phyloP scores from a whole-genome alignment of 2,329 filamentous ascomycete species.

The Aspergillus quadrilineatus region DNA sequence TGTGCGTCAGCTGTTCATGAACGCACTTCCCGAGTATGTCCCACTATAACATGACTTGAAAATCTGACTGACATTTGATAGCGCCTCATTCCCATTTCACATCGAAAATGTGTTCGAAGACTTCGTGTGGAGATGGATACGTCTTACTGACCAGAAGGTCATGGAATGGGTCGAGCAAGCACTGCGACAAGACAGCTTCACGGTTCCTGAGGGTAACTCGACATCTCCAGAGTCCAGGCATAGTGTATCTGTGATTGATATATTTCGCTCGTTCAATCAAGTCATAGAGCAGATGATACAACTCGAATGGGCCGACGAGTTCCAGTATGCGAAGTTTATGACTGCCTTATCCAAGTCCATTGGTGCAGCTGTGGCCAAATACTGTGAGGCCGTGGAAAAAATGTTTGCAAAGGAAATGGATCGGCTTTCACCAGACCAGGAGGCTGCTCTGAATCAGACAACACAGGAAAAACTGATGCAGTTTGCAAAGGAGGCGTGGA shows the following conservation, averaged over 20 bases:
- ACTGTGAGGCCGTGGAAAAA: conserved; percentile 87
- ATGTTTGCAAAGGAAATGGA: conserved; percentile 92
- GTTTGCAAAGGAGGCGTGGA: conserved; percentile 90
- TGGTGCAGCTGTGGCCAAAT: conserved; percentile 75
- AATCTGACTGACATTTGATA: conserved; percentile 36
- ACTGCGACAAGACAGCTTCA: conserved; percentile 85
- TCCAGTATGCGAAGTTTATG: conserved; percentile 96
- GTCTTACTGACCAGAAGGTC: conserved; percentile 74
- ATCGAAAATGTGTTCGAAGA: conserved; percentile 82
- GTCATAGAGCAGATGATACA: conserved; percentile 82
- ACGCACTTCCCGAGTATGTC: conserved; percentile 64
- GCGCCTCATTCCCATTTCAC: conserved; percentile 72
- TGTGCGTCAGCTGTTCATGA: conserved; percentile 76
- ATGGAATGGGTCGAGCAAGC: conserved; percentile 84
- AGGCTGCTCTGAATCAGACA: conserved; percentile 72
- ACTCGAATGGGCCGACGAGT: conserved; percentile 87
- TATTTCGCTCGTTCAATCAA: conserved; percentile 92
- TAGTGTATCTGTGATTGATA: conserved; percentile 88
- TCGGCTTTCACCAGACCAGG: conserved; percentile 80
- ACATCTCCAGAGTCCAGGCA: conserved; percentile 80
- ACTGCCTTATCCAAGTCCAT: conserved; percentile 85
- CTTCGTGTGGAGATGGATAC: conserved; percentile 96
- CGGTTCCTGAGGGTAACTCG: conserved; percentile 65
- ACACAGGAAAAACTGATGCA: conserved; percentile 92
- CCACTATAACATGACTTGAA: not conserved